These are phyloP conservation scores for Boletus vermiculosoides DNA, from an alignment of 768 basidiomycete species.

Conservation along the genomic window DNA sequence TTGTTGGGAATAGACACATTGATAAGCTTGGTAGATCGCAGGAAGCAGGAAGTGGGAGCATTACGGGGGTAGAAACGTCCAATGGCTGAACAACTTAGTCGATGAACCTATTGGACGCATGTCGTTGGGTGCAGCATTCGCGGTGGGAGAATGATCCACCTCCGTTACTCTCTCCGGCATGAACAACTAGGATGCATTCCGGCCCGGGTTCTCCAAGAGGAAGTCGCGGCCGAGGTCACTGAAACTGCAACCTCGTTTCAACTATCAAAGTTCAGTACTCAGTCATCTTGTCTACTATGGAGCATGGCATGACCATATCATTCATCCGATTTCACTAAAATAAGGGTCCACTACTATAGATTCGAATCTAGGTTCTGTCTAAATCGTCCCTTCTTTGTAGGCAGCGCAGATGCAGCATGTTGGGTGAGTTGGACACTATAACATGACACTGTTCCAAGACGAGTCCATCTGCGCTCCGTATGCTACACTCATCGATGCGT, in stretches of 20 bases:
- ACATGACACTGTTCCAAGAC: background rate
- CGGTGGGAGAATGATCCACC: background rate
- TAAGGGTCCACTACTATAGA: background rate
- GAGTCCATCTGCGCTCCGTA: background rate
- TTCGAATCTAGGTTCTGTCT: background rate
- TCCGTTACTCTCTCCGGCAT: background rate
- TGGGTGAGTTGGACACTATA: background rate
- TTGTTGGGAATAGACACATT: slow-evolving; percentile 71
- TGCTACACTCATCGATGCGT: background rate
- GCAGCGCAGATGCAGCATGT: background rate
- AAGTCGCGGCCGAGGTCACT: background rate
- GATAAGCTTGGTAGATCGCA: slow-evolving; percentile 55
- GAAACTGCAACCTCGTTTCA: background rate
- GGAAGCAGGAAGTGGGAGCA: slow-evolving; percentile 45
- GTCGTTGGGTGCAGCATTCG: background rate
- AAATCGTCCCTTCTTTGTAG: background rate
- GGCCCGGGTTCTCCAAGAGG: background rate
- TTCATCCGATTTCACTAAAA: background rate
- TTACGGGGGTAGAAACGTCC: background rate
- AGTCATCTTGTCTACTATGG: background rate
- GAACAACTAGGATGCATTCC: background rate
- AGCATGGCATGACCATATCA: background rate
- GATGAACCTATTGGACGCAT: background rate
- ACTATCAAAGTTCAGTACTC: background rate
- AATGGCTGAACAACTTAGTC: background rate